Conservation (phyloP, 2,329 filamentous ascomycete species). For the Elsinoe arachidis region DNA sequence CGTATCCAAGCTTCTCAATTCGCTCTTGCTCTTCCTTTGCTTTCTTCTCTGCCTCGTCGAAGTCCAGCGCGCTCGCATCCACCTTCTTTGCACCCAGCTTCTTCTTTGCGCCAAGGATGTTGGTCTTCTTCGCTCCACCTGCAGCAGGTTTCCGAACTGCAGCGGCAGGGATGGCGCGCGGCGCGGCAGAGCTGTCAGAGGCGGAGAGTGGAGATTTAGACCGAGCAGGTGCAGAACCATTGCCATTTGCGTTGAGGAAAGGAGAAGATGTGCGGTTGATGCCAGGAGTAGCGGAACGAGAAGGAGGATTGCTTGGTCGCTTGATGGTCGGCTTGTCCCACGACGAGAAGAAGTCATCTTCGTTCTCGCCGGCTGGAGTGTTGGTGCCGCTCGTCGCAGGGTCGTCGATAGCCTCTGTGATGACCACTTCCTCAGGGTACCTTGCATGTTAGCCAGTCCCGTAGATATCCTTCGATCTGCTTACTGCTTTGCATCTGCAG, state of each 20-base stretch:
- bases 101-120: conserved; percentile 63
- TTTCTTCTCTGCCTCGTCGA: conserved; percentile 94
- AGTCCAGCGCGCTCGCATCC: conserved; percentile 66
- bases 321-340: conserved; percentile 99
- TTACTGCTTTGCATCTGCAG: conserved; percentile 75
- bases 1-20: conserved; percentile 90
- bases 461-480: conserved; percentile 26
- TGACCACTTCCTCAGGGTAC: conserved; percentile 74
- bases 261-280: conserved; percentile 79
- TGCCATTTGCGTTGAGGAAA: conserved; percentile 64
- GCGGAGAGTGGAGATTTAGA: conserved; percentile 70
- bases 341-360: conserved; percentile 96
- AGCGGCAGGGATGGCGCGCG: conserved; percentile 64
- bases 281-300: conserved; percentile 78
- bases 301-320: conserved; percentile 85
- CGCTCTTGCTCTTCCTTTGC: conserved; percentile 95
- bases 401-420: conserved; percentile 61
- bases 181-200: conserved; percentile 43
- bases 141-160: conserved; percentile 67
- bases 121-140: conserved; percentile 54
- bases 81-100: conserved; percentile 63
- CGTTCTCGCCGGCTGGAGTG: conserved; percentile 71
- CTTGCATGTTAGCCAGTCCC: conserved; percentile 40
- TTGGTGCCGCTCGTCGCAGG: conserved; percentile 54
- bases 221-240: conserved; percentile 56